A percentile compares a stretch with the other conserved stretches of the same genome.
These are phyloP conservation scores for Cordyceps farinosa DNA, from an alignment of 2,329 filamentous ascomycete genomes.

Conservation along the genomic window DNA sequence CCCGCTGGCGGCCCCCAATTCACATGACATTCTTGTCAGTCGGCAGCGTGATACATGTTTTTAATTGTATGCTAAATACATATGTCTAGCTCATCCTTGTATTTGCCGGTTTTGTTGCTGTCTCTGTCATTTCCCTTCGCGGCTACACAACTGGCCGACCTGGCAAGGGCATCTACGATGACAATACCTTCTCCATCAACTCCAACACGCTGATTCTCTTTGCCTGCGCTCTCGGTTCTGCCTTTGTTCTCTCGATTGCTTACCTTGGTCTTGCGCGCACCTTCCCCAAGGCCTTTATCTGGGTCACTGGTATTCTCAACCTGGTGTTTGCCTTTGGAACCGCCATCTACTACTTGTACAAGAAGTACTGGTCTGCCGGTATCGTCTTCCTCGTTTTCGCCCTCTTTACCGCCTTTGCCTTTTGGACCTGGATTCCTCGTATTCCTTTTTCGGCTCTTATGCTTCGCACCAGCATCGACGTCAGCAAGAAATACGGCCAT, in stretches of 20 bases:
- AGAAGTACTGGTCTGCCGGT: conserved; percentile 74
- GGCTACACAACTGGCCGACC: conserved; percentile 65
- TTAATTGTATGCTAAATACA: not conserved
- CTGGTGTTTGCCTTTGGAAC: conserved; percentile 81
- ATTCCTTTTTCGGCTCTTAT: conserved; percentile 91
- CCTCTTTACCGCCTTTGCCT: conserved; percentile 76
- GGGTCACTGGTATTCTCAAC: conserved; percentile 86
- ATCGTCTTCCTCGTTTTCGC: conserved; percentile 83
- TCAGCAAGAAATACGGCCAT: conserved; percentile 79
- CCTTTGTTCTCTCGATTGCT: conserved; percentile 68
- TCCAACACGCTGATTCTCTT: conserved; percentile 87
- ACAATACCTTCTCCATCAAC: conserved; percentile 65
- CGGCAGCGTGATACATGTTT: not conserved
- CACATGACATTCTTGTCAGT: not conserved
- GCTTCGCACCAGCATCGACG: conserved; percentile 80
- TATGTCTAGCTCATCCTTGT: conserved; percentile 61
- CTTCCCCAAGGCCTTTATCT: conserved; percentile 89
- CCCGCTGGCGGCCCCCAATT: not conserved
- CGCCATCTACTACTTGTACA: conserved; percentile 77
- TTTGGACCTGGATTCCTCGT: conserved; percentile 82
- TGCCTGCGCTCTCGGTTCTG: conserved; percentile 69
- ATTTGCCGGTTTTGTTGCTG: conserved; percentile 68
- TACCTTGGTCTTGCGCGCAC: conserved; percentile 74
- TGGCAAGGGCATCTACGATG: conserved; percentile 71
- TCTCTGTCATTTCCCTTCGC: conserved; percentile 71